Conservation (phyloP, 2,329 filamentous ascomycete species). For the Fusarium haematococcum region DNA sequence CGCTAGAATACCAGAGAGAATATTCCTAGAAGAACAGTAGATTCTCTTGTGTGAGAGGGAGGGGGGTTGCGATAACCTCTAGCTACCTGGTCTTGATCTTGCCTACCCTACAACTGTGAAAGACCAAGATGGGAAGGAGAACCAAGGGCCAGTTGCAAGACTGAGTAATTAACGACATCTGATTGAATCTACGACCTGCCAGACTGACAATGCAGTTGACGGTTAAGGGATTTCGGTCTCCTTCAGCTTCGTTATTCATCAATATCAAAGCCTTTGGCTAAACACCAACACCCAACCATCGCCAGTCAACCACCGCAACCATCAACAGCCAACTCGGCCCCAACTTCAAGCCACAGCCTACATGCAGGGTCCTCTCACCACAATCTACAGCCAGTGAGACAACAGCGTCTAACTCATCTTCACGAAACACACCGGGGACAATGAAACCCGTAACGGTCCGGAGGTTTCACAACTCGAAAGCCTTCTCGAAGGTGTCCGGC, state of each 20-base stretch:
- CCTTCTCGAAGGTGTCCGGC: neutral
- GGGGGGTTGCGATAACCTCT: neutral
- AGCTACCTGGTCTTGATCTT: neutral
- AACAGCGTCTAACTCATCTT: neutral
- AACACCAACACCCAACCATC: neutral
- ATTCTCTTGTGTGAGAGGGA: neutral
- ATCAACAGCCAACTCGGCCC: neutral
- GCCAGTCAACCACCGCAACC: neutral
- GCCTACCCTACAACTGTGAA: neutral
- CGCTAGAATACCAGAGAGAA: neutral
- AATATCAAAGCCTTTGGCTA: neutral
- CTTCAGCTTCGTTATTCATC: neutral
- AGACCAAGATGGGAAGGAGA: neutral
- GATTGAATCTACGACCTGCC: accelerated
- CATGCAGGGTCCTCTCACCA: neutral
- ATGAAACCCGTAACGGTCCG: neutral
- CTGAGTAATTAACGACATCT: neutral
- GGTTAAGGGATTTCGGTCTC: neutral
- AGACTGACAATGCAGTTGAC: neutral
- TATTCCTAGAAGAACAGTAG: neutral
- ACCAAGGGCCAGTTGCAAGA: neutral
- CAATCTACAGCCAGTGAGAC: neutral
- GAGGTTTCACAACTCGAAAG: neutral
- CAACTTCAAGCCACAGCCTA: neutral
- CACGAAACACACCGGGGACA: neutral